Evolutionary conservation across 768 basidiomycete genomes (phyloP).

Genomic region (Podaxis carcinomalis): DNA sequence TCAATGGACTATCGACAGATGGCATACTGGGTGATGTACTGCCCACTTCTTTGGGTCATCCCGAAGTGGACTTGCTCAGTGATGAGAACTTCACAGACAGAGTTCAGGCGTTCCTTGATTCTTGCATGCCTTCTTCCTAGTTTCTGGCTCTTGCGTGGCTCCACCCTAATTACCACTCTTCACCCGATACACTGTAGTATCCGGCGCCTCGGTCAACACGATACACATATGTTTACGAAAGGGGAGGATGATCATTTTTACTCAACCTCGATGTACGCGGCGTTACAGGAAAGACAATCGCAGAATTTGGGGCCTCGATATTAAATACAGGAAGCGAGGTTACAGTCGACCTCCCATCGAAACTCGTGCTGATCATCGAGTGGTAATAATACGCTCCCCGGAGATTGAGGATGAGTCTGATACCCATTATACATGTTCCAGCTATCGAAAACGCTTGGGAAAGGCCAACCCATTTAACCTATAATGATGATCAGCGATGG

Average conservation of each 20-base stretch:
- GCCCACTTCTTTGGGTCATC: background rate
- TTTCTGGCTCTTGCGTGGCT: background rate
- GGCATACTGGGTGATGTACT: background rate
- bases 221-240: background rate
- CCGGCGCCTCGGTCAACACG: background rate
- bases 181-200: background rate
- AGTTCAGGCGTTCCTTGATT: background rate
- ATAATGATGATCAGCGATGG: background rate
- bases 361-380: background rate
- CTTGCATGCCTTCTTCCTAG: background rate
- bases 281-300: background rate
- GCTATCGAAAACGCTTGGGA: constrained; percentile 85
- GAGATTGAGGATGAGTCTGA: constrained; percentile 23
- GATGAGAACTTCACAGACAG: background rate
- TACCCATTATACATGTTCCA: constrained; percentile 22
- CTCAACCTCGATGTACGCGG: background rate
- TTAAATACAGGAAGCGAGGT: background rate
- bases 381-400: constrained; percentile 22
- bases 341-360: background rate
- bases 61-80: background rate
- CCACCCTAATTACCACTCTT: too few relatives aligned
- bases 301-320: background rate
- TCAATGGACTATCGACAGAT: background rate
- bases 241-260: background rate
- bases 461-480: constrained; percentile 82